Base-by-base conservation (phyloP, 2,329 filamentous ascomycete genomes). In the Thelonectria rubi region DNA sequence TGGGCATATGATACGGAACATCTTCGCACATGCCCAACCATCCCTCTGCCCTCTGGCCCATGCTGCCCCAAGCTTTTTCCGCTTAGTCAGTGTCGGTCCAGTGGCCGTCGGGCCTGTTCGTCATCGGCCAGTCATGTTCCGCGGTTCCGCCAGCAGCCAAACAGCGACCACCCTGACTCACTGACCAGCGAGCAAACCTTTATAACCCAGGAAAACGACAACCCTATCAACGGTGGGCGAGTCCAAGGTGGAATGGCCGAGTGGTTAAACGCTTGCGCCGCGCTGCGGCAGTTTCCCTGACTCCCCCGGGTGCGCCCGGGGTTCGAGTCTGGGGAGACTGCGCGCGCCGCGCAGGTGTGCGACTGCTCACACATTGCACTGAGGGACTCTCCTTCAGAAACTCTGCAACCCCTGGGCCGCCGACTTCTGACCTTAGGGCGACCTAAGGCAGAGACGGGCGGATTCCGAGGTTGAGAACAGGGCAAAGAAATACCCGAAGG, bases 401-500 rank as follows among this genome's bases (percentile, higher is more conserved):
- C 69, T 56, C 56, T 56, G 51, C 65, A 55, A 46, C 66, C 69
- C 69, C 69, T 70, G 63, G 64, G 52, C 24, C 32, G 24, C 18
- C 18, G 9, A 40, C 21, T n/a, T 24, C 24, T 40, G 40, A 30
- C 55, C 42, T 32, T 14, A 18, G 14, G n/a, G 14, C 30, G 18
- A 34, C 24, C 24, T 24, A 24, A 24, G 24, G 24, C 7, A 24
- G 40, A 52, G 48, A 43, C 42, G 46, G 40, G 42, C 17, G 17
- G 50, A 49, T 34, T 54, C 63, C 69, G 69, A 72, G 71, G 67
- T 43, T 58, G 66, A 51, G 53, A 20, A 48, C 30, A 52, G 64
- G 51, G 70, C 70, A 73, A 73, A 74, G n/a, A 70, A 74, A 62
- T 70, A 69, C 60, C 65, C 32, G 56, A 54, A 67, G 14, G 68